phyloP scores from a whole-genome alignment of 768 basidiomycete genomes.

The Auricularia heimuer region DNA sequence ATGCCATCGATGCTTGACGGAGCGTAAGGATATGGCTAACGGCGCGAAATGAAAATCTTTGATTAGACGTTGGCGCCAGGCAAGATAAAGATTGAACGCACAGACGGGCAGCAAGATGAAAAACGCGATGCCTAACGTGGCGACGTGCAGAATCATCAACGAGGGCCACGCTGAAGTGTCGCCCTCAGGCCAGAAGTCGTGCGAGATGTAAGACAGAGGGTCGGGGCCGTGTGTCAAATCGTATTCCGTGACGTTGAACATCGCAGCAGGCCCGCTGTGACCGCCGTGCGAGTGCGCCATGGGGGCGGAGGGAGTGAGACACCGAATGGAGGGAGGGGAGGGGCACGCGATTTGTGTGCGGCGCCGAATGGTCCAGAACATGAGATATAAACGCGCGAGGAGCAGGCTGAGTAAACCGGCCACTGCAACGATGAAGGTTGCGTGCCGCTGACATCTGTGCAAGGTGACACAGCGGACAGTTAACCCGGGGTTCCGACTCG shows the following conservation, averaged over 20 bases:
- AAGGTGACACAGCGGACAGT: too few species aligned
- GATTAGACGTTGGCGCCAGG: not conserved
- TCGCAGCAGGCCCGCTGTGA: conserved; percentile 11
- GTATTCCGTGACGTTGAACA: conserved; percentile 69
- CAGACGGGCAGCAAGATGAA: conserved; percentile 75
- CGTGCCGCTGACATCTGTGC: too few species aligned
- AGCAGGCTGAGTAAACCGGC: too few species aligned
- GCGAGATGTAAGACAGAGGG: conserved; percentile 73
- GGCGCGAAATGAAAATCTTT: not conserved
- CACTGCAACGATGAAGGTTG: too few species aligned
- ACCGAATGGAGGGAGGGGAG: not conserved
- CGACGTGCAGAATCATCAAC: conserved; percentile 63
- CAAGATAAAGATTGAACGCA: conserved; percentile 26
- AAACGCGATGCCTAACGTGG: conserved; percentile 70
- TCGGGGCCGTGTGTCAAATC: conserved; percentile 54
- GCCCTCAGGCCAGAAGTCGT: conserved; percentile 51
- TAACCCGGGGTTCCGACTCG: too few species aligned
- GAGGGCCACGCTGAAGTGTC: conserved; percentile 47
- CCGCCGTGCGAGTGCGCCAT: conserved; percentile 1
- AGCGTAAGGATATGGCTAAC: conserved; percentile 70
- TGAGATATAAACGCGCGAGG: not conserved
- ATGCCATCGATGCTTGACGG: conserved; percentile 60
- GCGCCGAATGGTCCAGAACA: not conserved
- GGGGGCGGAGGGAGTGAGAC: not conserved
- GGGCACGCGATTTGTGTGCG: not conserved